A percentile compares a stretch with the other conserved stretches of the same genome.
These are phyloP conservation scores for Trametes versicolor DNA, from an alignment of 1,284 basidiomycete species.

Conservation along the genomic window DNA sequence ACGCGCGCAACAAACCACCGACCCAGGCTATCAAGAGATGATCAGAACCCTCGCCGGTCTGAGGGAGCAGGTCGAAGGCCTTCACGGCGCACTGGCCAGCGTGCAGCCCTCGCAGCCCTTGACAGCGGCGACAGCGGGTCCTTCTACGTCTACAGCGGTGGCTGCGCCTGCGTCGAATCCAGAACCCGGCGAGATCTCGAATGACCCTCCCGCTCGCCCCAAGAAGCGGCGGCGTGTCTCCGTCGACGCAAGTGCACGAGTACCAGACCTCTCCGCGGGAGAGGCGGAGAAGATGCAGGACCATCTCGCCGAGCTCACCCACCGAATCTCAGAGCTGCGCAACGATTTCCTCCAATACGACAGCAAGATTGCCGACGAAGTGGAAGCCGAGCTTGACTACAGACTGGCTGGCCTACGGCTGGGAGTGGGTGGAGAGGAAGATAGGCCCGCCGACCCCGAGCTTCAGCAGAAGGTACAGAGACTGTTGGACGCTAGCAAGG, in stretches of 20 bases:
- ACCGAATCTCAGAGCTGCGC: conserved; percentile 50
- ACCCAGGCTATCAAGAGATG: conserved; percentile 36
- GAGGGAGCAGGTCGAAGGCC: conserved; percentile 33
- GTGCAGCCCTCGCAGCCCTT: not conserved
- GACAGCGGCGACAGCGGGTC: not conserved
- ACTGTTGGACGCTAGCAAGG: conserved; percentile 39
- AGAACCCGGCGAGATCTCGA: conserved; percentile 10
- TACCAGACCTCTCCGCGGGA: not conserved
- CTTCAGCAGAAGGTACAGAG: conserved; percentile 51
- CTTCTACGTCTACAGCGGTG: not conserved
- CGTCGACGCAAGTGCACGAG: conserved; percentile 20
- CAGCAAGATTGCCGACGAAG: conserved; percentile 46
- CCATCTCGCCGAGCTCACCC: conserved; percentile 50
- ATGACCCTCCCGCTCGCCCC: conserved; percentile 9
- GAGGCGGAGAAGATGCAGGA: conserved; percentile 52
- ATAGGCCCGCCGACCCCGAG: conserved; percentile 30
- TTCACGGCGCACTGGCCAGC: conserved; percentile 30
- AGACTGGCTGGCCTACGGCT: conserved; percentile 44
- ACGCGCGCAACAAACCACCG: conserved; percentile 24
- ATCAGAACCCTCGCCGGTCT: conserved; percentile 43
- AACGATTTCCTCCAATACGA: conserved; percentile 55
- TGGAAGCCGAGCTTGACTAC: conserved; percentile 44
- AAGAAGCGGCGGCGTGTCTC: conserved; percentile 49
- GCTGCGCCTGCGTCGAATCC: conserved; percentile 10
- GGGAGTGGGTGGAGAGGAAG: conserved; percentile 3